Percentiles rank a stretch among this genome's conserved stretches.
Evolutionary conservation across 2,329 filamentous ascomycete genomes (phyloP).

Genomic region (Penicillium sp.): DNA sequence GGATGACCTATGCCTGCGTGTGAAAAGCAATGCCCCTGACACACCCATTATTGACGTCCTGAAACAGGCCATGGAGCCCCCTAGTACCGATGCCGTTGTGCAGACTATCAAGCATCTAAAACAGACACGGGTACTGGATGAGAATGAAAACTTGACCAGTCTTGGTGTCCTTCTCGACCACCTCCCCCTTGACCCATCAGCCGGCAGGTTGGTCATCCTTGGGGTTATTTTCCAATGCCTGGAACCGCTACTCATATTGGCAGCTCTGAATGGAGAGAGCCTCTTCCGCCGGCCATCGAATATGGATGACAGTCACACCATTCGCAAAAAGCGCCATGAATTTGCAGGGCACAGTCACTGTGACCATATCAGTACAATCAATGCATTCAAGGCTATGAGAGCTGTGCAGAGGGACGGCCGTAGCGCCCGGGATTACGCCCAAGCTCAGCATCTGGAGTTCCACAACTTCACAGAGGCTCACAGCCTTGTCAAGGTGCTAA

Average conservation of each 20-base stretch:
- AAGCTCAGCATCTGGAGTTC: slow-evolving; percentile 6
- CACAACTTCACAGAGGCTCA: slow-evolving; percentile 1
- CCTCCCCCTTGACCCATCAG: slow-evolving; percentile 45
- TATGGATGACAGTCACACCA: slow-evolving; percentile 20
- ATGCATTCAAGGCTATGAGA: slow-evolving; percentile 45
- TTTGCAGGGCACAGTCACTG: slow-evolving; percentile 41
- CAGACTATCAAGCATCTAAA: slow-evolving; percentile 33
- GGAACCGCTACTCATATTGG: slow-evolving; percentile 51
- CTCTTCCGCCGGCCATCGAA: slow-evolving; percentile 32
- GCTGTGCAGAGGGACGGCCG: slow-evolving; percentile 19
- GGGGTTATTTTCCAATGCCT: slow-evolving; percentile 54
- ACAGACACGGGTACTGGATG: slow-evolving; percentile 45
- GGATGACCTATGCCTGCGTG: slow-evolving; percentile 45
- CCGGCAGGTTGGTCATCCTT: slow-evolving; percentile 53
- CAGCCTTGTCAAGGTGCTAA: background rate
- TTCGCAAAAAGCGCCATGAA: slow-evolving; percentile 20
- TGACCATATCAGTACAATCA: slow-evolving; percentile 49
- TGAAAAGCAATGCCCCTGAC: slow-evolving; percentile 42
- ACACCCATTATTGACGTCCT: slow-evolving; percentile 44
- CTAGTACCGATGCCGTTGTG: slow-evolving; percentile 36
- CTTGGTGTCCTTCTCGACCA: slow-evolving; percentile 48
- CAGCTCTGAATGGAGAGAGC: slow-evolving; percentile 33
- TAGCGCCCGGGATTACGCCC: slow-evolving; percentile 32
- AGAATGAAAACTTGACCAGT: slow-evolving; percentile 45
- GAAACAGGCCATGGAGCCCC: slow-evolving; percentile 48